Evolutionary conservation across 306 rosid species (phyloP).

Genomic region (Abrus pulchellus): DNA sequence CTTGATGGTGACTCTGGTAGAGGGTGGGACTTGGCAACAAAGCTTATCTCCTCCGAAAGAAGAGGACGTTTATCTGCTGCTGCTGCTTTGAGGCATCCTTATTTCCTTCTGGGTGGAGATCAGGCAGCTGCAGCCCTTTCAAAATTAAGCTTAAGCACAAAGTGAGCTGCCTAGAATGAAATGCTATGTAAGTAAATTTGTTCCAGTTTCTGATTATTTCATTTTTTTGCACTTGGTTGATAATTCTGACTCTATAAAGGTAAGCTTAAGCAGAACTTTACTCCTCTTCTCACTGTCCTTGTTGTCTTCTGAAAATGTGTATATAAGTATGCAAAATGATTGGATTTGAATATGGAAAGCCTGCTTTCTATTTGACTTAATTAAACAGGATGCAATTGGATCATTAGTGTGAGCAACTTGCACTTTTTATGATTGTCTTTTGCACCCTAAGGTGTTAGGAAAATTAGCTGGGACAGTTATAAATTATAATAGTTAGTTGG

Average conservation of each 20-base stretch:
- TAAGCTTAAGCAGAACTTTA: background rate
- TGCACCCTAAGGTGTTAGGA: conserved; percentile 10
- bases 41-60: conserved; percentile 61
- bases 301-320: conserved; percentile 8
- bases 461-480: no score
- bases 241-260: background rate
- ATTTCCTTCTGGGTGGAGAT: conserved; percentile 78
- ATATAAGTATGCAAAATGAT: background rate
- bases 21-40: conserved; percentile 83
- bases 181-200: conserved; percentile 20
- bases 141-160: conserved; percentile 61
- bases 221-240: background rate
- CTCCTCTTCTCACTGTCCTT: background rate
- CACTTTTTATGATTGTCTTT: conserved; percentile 19
- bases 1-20: conserved; percentile 74
- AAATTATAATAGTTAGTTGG: background rate
- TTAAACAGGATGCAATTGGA: conserved; percentile 27
- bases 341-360: background rate
- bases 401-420: background rate
- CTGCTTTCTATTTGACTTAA: background rate
- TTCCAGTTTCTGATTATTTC: conserved; percentile 7
- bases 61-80: conserved; percentile 70
- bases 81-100: conserved; percentile 83
- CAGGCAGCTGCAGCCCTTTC: conserved; percentile 80
- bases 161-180: conserved; percentile 45